Conservation (phyloP, 73 alveolate genomes). For the Uronychia setigera region DNA sequence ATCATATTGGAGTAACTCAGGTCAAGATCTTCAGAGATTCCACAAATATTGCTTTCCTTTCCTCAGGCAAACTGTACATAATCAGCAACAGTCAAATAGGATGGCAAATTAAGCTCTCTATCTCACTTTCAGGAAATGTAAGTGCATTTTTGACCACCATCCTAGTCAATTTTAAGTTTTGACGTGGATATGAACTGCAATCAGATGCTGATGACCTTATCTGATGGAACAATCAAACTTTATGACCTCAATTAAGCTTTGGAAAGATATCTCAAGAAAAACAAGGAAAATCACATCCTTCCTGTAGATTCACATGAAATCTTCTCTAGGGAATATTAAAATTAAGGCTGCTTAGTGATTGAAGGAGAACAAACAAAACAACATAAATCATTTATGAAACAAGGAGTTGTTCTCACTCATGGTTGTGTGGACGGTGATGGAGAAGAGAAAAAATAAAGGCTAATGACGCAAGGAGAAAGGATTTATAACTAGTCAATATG, state of each 20-base stretch:
- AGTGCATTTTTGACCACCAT: too few relatives aligned
- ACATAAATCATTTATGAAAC: too few relatives aligned
- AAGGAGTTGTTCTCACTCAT: too few relatives aligned
- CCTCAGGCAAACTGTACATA: conserved; percentile 37
- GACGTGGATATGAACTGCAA: conserved; percentile 28
- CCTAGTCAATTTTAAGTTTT: conserved; percentile 25
- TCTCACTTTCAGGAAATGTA: too few relatives aligned
- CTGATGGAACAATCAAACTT: conserved; percentile 26
- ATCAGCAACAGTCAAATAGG: too few relatives aligned
- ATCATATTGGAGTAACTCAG: conserved; percentile 27
- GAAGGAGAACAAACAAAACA: background rate
- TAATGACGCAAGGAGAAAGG: background rate
- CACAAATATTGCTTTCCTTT: conserved; percentile 5
- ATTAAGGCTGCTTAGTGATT: background rate
- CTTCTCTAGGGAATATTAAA: background rate
- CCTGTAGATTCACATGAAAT: background rate
- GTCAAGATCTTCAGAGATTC: conserved; percentile 21
- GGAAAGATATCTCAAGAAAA: conserved; percentile 31
- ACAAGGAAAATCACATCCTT: background rate
- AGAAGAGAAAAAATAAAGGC: too few relatives aligned
- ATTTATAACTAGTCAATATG: too few relatives aligned
- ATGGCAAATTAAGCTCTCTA: too few relatives aligned
- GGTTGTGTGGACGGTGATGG: too few relatives aligned
- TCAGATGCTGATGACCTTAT: conserved; percentile 4
- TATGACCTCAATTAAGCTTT: conserved; percentile 27